A percentile compares a stretch with the other conserved stretches of the same genome.
These are phyloP conservation scores for Vachellia collinsii DNA, from an alignment of 306 rosid genomes.

Conservation along the genomic window DNA sequence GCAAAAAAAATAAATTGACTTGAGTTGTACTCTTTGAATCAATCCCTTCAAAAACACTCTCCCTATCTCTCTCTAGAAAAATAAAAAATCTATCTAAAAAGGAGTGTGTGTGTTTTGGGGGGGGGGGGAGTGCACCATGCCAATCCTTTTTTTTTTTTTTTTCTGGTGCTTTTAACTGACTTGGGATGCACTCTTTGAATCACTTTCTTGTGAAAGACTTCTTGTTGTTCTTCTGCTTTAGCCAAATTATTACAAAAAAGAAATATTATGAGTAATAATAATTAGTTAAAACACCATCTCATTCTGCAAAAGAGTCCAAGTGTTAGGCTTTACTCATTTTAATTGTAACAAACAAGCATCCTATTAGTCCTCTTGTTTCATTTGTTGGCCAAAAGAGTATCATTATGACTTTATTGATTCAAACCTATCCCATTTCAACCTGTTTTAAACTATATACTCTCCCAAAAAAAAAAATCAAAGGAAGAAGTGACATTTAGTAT, in stretches of 20 bases:
- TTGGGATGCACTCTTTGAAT: slow-evolving; percentile 76
- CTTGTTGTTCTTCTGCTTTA: slow-evolving; percentile 22
- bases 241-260: slow-evolving; percentile 39
- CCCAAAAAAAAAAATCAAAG: not conserved
- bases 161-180: slow-evolving; percentile 49
- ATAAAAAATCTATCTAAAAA: slow-evolving; percentile 37
- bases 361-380: not conserved
- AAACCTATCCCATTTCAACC: not conserved
- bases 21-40: slow-evolving; percentile 70
- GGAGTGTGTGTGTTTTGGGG: slow-evolving; percentile 25
- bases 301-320: slow-evolving; percentile 26
- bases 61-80: slow-evolving; percentile 32
- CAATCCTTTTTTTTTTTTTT: slow-evolving; percentile 33
- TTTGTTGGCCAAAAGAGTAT: slow-evolving; percentile 24
- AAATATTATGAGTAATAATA: slow-evolving; percentile 16
- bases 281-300: slow-evolving; percentile 46
- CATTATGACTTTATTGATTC: not conserved
- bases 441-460: not conserved
- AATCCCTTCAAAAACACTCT: slow-evolving; percentile 77
- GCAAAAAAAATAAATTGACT: slow-evolving; percentile 39
- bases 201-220: slow-evolving; percentile 56
- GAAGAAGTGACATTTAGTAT: not conserved
- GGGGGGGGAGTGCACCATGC: slow-evolving; percentile 41
- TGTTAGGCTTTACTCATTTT: slow-evolving; percentile 49
- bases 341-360: slow-evolving; percentile 15